phyloP scores from a whole-genome alignment of 345 rosid species.

The Lepidium aucheri region DNA sequence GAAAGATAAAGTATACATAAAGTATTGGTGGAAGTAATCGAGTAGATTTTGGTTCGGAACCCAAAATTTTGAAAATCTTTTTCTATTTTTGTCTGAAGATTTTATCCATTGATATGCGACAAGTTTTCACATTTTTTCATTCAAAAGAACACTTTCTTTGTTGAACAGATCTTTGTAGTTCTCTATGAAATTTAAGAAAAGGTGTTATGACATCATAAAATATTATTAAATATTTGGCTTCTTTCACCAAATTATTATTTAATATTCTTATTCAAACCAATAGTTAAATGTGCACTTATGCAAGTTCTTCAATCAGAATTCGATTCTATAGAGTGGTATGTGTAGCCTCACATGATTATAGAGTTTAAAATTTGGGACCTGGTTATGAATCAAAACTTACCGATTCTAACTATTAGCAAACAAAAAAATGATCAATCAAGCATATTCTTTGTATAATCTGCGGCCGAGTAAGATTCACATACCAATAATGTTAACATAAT shows the following conservation, averaged over 20 bases:
- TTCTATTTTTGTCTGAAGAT: background rate
- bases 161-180: constrained; percentile 12
- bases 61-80: constrained; percentile 10
- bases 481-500: background rate
- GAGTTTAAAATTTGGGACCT: too few species aligned
- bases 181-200: constrained; percentile 1
- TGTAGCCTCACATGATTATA: too few species aligned
- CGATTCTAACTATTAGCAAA: too few species aligned
- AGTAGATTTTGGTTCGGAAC: constrained; percentile 24
- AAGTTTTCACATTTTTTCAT: constrained; percentile 24
- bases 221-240: background rate
- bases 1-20: background rate
- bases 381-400: too few species aligned
- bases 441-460: background rate
- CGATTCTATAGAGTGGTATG: too few species aligned
- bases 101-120: constrained; percentile 12
- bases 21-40: background rate
- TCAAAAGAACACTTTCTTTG: constrained; percentile 27
- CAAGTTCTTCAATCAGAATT: too few species aligned
- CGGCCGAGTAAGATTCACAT: background rate
- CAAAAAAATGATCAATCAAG: too few species aligned
- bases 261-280: too few species aligned
- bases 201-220: background rate
- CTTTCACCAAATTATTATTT: background rate
- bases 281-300: too few species aligned